Conservation (phyloP, 192 early-diverging fungal genomes). For the Rhizophagus clarus region DNA sequence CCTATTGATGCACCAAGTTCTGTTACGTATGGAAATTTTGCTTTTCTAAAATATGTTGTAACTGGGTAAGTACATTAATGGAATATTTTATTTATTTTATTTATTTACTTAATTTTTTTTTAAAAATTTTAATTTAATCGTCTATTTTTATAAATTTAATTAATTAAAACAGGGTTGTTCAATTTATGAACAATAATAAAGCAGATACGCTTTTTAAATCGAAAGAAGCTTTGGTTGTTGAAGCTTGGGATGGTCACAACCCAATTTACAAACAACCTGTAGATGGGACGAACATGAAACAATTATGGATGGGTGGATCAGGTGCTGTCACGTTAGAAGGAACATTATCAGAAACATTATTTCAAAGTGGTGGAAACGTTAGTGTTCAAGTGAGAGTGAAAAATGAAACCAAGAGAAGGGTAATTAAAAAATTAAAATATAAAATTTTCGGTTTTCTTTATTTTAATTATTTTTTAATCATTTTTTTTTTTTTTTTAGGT, state of each 20-base stretch:
- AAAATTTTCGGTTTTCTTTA: no score
- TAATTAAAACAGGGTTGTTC: slow-evolving; percentile 43
- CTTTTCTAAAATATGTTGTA: slow-evolving; percentile 58
- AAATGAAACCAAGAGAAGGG: slow-evolving; percentile 53
- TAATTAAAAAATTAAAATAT: slow-evolving; percentile 24
- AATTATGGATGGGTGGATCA: slow-evolving; percentile 46
- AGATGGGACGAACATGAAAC: slow-evolving; percentile 40
- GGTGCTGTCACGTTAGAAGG: slow-evolving; percentile 43
- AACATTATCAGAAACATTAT: slow-evolving; percentile 38
- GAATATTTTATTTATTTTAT: no score
- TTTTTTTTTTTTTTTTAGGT: slow-evolving; percentile 40
- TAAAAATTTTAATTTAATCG: no score
- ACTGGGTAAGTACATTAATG: slow-evolving; percentile 50
- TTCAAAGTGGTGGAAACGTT: slow-evolving; percentile 46
- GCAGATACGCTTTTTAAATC: slow-evolving; percentile 57
- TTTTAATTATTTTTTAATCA: background rate
- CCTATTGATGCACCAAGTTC: slow-evolving; percentile 63
- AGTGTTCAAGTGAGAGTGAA: slow-evolving; percentile 48
- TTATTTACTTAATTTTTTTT: no score
- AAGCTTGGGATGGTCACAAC: slow-evolving; percentile 49
- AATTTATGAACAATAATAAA: slow-evolving; percentile 54
- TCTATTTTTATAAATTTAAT: no score
- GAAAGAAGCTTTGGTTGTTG: slow-evolving; percentile 63
- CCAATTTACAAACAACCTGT: slow-evolving; percentile 43
- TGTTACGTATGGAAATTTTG: slow-evolving; percentile 48